These are phyloP conservation scores for Euphrasia arctica DNA, from an alignment of 305 asterid species.

Conservation along the genomic window DNA sequence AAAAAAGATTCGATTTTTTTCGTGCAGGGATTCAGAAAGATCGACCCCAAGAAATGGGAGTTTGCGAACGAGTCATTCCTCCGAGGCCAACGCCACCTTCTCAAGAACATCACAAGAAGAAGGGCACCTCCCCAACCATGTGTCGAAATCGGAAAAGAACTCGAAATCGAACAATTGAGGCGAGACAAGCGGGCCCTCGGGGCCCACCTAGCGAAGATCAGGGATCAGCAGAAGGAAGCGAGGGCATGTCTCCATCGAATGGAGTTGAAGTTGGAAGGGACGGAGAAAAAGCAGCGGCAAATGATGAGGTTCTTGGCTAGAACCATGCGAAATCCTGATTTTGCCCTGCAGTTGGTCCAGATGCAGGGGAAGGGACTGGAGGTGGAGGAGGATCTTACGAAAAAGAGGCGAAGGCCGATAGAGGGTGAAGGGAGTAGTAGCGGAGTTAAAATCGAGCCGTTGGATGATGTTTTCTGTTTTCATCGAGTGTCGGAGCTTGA, in stretches of 20 bases:
- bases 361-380: slow-evolving; percentile 36
- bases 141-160: slow-evolving; percentile 50
- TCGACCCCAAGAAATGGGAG: slow-evolving; percentile 77
- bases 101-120: slow-evolving; percentile 54
- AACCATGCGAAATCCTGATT: slow-evolving; percentile 69
- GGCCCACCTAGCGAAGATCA: slow-evolving; percentile 52
- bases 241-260: slow-evolving; percentile 38
- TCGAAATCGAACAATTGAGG: slow-evolving; percentile 44
- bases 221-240: slow-evolving; percentile 54
- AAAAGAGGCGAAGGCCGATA: slow-evolving; percentile 41
- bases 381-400: slow-evolving; percentile 34
- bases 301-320: slow-evolving; percentile 75
- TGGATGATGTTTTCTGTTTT: slow-evolving; percentile 8
- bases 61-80: slow-evolving; percentile 64
- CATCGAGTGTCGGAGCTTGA: slow-evolving; percentile 57
- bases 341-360: slow-evolving; percentile 36
- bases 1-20: slow-evolving; percentile 8
- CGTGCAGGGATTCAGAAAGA: slow-evolving; percentile 80
- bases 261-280: slow-evolving; percentile 49
- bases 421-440: slow-evolving; percentile 9
- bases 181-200: slow-evolving; percentile 51
- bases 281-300: slow-evolving; percentile 62
- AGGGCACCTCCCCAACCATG: slow-evolving; percentile 37
- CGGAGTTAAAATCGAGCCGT: not conserved
- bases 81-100: slow-evolving; percentile 56